Base-by-base conservation (phyloP, 192 early-diverging fungal species). In the Coemansia sp. region DNA sequence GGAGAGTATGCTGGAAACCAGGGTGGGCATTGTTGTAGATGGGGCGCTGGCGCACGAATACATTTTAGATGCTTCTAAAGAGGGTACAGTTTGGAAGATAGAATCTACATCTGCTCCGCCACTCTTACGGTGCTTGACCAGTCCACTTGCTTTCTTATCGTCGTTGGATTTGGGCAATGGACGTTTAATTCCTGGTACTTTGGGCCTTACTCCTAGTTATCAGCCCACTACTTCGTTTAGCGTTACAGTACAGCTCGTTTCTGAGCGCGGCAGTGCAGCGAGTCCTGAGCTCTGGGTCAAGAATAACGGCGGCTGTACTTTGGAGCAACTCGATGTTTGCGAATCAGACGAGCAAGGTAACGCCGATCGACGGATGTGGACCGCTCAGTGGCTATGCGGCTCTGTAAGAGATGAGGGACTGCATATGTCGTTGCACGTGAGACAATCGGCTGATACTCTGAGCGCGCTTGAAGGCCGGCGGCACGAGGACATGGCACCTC, bases 161-260 rank as follows among this genome's bases (percentile, higher is more conserved):
- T 44, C 64, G 50, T 63, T 79, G 38, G 66, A 65, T 24, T 36
- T 79, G 13, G 71, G 61, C 57, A 16, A 61, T 22, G 71, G 63
- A 0, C 44, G 53, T 2, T 22, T 60, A 36, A 50, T 79, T 18
- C 72, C 77, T 15, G 9, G 31, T 3, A 33, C 41, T 9, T 57
- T 79, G 47, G 72, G 76, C 2, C 63, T 79, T 11, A 68, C 70
- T 10, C 71, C 76, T 3, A 68, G 68, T 41, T 79, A 79, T n/a
- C 39, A 47, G 50, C 44, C 62, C 22, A 24, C 60, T n/a, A 6
- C 41, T 2, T 55, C 39, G 27, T 53, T 71, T 62, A 40, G 36
- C 39, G 31, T 62, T n/a, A 36, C 9, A 4, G 61, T 62, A 24
- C 61, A 41, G 2, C 3, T 62, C 11, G 38, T 34, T 8, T 62